A percentile compares a stretch with the other conserved stretches of the same genome.
phyloP scores from a whole-genome alignment of 1,139 yeast species.

The Yamadazyma oceani region DNA sequence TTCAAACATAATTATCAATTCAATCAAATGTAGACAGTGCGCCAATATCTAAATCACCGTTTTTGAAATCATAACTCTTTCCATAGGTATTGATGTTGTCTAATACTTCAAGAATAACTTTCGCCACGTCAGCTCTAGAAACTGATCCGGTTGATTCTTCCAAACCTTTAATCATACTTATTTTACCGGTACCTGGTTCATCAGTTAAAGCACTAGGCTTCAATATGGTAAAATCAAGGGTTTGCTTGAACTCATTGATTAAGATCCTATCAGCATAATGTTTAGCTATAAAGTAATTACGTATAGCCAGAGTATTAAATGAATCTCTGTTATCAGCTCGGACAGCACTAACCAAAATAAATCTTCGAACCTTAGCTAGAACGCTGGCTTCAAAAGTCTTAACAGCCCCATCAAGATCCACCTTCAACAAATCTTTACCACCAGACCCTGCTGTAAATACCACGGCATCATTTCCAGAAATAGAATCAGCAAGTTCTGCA shows the following conservation, averaged over 20 bases:
- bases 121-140: conserved; percentile 34
- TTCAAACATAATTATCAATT: background rate
- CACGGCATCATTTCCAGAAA: conserved; percentile 55
- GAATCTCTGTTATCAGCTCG: conserved; percentile 50
- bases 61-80: conserved; percentile 25
- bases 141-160: conserved; percentile 19
- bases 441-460: conserved; percentile 67
- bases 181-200: conserved; percentile 38
- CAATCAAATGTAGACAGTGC: background rate
- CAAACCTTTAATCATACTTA: conserved; percentile 18
- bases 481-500: conserved; percentile 31
- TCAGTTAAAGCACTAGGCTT: conserved; percentile 49
- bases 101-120: conserved; percentile 23
- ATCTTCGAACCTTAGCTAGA: conserved; percentile 45
- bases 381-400: conserved; percentile 58
- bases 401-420: conserved; percentile 65
- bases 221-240: conserved; percentile 52
- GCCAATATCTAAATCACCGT: conserved; percentile 17
- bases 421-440: conserved; percentile 52
- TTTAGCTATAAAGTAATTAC: conserved; percentile 52
- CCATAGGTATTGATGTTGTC: conserved; percentile 25
- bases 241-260: conserved; percentile 27
- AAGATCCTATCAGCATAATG: conserved; percentile 56
- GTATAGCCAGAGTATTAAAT: conserved; percentile 25
- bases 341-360: conserved; percentile 56